Percentiles rank a stretch among this genome's conserved stretches.
Conservation (phyloP, 192 early-diverging fungal genomes). For the Diversispora eburnea region DNA sequence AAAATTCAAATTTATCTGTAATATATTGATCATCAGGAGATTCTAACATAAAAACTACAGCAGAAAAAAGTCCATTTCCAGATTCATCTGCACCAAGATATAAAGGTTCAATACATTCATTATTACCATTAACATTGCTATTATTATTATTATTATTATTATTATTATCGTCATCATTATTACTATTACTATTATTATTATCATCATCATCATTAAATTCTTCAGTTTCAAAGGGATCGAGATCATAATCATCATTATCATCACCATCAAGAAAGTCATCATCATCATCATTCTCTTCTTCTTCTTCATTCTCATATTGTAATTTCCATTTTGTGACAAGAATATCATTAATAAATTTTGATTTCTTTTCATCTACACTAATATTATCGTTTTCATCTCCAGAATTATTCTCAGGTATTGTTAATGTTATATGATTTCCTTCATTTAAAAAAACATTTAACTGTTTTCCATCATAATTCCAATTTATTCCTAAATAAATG, state of each 20-base stretch:
- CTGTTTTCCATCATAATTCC: slow-evolving; percentile 14
- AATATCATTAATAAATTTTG: slow-evolving; percentile 13
- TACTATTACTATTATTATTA: not conserved
- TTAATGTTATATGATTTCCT: slow-evolving; percentile 4
- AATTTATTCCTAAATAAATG: slow-evolving; percentile 9
- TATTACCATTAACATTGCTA: not conserved
- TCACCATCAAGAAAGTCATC: not conserved
- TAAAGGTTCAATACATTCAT: not conserved
- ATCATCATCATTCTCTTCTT: slow-evolving; percentile 6
- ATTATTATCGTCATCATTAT: not conserved
- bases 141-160: not conserved
- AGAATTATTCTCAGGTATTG: not conserved
- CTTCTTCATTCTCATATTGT: slow-evolving; percentile 10
- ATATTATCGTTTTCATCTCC: not conserved
- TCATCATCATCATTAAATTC: not conserved
- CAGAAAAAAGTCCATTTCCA: not conserved
- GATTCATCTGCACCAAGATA: slow-evolving; percentile 10
- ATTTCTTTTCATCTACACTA: not conserved
- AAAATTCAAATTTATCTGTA: slow-evolving; percentile 18
- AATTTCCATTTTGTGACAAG: not conserved
- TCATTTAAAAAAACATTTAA: slow-evolving; percentile 6
- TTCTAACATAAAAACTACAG: slow-evolving; percentile 10
- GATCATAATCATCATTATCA: not conserved
- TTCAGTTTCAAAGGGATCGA: not conserved
- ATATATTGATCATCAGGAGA: not conserved